Base-by-base conservation (phyloP, 371 early-diverging fungal genomes). In the Mucor lusitanicus region DNA sequence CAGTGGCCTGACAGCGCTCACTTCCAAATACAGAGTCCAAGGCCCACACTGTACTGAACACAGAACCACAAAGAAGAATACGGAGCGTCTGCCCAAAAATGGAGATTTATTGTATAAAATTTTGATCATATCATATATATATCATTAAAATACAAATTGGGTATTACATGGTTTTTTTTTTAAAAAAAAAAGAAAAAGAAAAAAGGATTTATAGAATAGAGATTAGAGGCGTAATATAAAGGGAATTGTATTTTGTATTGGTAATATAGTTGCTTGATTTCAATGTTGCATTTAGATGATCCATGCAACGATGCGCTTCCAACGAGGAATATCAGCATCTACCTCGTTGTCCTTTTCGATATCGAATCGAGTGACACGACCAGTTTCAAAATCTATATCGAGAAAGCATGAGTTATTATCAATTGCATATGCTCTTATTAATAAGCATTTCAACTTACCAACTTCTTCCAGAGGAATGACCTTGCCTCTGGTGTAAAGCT, bases 391-490 rank as follows among this genome's bases (percentile, higher is more conserved):
- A 61, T 77, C 76, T 70, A 71, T 60, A 23, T 46, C 46, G 7
- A 55, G 32, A 13, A 11, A 25, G 13, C 15, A 25, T 53, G 53
- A 53, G 53, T 27, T 15, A 27, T 37, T 37, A 40, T 53, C 15
- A 53, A 53, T 53, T 27, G 40, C 40, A 53, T 53, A 53, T 53
- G 23, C 15, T 11, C 21, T 46, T 46, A 6, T 11, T 46, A 21
- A 19, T 46, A 4, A 46, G 13, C 13, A 21, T 53, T 25, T 3
- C 11, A 28, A 61, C 64, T 64, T 70, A 76, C 87, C 89, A 65
- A 83, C 80, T 70, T 90, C 90, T 25, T 74, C 61, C 39, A 89
- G 62, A 3, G 88, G 88, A 23, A 90, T 83, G 3, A 88, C 40
- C 64, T 81, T 82, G 39, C 83, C 79, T 65, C 77, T 75, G 33